Evolutionary conservation across 2,329 filamentous ascomycete species (phyloP).

Genomic region (Sclerotinia sclerotiorum): DNA sequence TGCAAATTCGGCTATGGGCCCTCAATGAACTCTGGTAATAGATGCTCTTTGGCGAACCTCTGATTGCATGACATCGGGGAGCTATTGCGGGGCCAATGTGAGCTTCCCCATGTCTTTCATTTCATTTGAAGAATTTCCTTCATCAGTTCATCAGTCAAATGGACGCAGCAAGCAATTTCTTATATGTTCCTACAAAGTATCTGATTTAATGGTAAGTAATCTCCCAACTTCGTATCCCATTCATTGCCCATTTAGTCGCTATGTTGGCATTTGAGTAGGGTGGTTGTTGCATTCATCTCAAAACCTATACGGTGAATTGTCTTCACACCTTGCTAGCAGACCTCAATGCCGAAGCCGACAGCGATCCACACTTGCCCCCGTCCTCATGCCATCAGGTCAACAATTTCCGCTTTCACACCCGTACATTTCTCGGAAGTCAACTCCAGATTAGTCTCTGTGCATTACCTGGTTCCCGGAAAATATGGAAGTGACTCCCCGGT

Average conservation of each 20-base stretch:
- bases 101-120: slow-evolving; percentile 17
- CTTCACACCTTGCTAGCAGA: not conserved
- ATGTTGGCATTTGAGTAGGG: not conserved
- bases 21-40: not conserved
- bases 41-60: not conserved
- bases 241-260: not conserved
- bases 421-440: too few species aligned
- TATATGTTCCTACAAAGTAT: not conserved
- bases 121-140: not conserved
- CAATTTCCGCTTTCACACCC: not conserved
- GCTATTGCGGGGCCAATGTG: slow-evolving; percentile 9
- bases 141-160: not conserved
- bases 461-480: too few species aligned
- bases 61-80: not conserved
- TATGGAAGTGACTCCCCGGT: too few species aligned
- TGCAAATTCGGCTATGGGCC: slow-evolving; percentile 4
- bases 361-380: not conserved
- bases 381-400: not conserved
- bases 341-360: not conserved
- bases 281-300: not conserved
- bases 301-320: not conserved
- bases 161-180: not conserved
- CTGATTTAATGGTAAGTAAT: not conserved
- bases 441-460: too few species aligned
- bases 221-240: not conserved